Base-by-base conservation (phyloP, 2,329 filamentous ascomycete species). In the Calonectria hawksworthii region DNA sequence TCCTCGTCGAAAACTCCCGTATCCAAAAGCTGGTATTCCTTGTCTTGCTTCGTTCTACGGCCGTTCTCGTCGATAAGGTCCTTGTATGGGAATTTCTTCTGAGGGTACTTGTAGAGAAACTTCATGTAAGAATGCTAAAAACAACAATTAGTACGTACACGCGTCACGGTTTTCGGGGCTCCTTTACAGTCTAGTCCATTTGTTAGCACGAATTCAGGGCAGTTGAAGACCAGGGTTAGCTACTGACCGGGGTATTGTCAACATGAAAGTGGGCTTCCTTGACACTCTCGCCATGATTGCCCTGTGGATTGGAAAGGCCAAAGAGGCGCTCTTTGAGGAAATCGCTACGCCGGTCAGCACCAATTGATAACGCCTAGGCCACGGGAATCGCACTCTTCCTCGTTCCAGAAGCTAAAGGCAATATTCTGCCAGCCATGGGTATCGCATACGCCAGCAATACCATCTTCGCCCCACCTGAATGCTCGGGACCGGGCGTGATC, bases 201-300 rank as follows among this genome's bases (percentile, higher is more conserved):
- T 14, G 80, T 86, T 78, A 82, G 78, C 72, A 73, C 44, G 51
- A 67, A 14, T 36, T 66, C 52, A 21, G 64, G 32, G 21, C 14
- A 28, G 59, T 50, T 36, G 32, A 32, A 71, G 41, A 13, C 11
- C 28, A 38, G 36, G 23, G 41, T n/a, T 41, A 9, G 18, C 4
- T 74, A 81, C 89, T 87, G 80, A 89, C 86, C 73, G 96, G 96
- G 34, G 95, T 98, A 84, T 99, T 99, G 86, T 99, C 96, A 73
- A 98, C 87, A 85, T 99, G 96, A 83, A 98, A 99, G 86, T 99
- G 96, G 70, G 94, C 95, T 87, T 99, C 96, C 86, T 98, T 99
- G 88, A 99, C 90, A 84, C 95, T 98, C 87, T 99, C 97, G 77
- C 97, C 97, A 87, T 99, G 97, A 83, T 98, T 98, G 79, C 96